Evolutionary conservation across 768 basidiomycete genomes (phyloP).

Genomic region (Leccinum obscurum): DNA sequence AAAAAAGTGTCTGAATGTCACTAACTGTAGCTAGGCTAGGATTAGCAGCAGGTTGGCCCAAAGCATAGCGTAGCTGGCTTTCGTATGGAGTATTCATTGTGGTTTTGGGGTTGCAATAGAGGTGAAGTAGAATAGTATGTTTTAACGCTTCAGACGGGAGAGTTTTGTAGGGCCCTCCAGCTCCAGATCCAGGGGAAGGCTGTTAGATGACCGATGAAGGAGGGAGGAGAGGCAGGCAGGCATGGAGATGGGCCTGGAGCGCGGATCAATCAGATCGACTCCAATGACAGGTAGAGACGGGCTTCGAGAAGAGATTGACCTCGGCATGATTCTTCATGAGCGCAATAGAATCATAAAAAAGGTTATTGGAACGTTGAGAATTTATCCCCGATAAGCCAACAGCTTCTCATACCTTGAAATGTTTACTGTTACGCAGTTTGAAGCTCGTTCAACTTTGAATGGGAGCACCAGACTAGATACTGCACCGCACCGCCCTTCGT

Average conservation of each 20-base stretch:
- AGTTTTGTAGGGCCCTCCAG: slow-evolving; percentile 3
- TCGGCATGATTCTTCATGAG: neutral
- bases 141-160: no score
- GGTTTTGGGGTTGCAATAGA: neutral
- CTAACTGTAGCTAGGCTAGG: no score
- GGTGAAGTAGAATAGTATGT: neutral
- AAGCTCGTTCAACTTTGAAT: no score
- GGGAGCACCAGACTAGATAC: neutral
- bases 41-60: neutral
- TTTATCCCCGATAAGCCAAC: neutral
- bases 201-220: neutral
- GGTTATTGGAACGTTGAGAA: neutral
- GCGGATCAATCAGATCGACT: neutral
- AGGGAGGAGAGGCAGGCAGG: neutral
- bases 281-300: neutral
- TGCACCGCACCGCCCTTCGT: neutral
- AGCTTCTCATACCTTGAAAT: no score
- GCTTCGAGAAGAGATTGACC: neutral
- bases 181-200: neutral
- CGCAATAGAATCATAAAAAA: neutral
- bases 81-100: neutral
- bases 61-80: neutral
- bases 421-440: neutral
- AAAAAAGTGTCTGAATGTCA: neutral
- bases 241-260: neutral